Percentiles rank a stretch among this genome's conserved stretches.
Evolutionary conservation across 345 rosid species (phyloP).

Genomic region (Syzygium oleosum): DNA sequence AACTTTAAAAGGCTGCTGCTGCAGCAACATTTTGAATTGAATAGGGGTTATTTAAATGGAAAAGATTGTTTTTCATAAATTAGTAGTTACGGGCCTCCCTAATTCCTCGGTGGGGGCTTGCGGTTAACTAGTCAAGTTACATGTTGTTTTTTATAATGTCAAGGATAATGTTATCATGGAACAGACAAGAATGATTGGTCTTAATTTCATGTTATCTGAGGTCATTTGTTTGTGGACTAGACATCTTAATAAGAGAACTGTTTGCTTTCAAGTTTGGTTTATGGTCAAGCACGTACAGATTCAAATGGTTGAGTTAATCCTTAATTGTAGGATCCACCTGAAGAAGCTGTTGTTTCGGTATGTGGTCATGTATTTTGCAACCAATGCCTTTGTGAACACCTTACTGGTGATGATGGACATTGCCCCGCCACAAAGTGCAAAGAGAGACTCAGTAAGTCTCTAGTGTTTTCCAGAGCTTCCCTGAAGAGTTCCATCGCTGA

Average conservation of each 20-base stretch:
- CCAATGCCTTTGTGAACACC: conserved; percentile 76
- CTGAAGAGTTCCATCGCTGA: conserved; percentile 30
- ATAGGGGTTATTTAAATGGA: background rate
- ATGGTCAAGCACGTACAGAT: background rate
- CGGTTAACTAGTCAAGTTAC: background rate
- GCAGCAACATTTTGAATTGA: background rate
- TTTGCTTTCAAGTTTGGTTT: background rate
- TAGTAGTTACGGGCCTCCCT: background rate
- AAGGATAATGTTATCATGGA: background rate
- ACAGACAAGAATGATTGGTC: background rate
- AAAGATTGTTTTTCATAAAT: background rate
- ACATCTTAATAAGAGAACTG: background rate
- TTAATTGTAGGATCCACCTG: conserved; percentile 76
- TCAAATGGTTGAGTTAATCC: background rate
- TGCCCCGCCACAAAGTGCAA: conserved; percentile 69
- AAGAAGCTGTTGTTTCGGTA: conserved; percentile 83
- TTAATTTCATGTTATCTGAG: background rate
- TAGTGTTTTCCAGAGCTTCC: conserved; percentile 46
- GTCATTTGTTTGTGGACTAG: background rate
- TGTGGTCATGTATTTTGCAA: conserved; percentile 96
- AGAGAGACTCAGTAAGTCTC: conserved; percentile 35
- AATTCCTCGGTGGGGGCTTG: background rate
- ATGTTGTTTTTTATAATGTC: background rate
- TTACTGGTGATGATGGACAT: conserved; percentile 60
- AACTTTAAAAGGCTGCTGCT: background rate